Evolutionary conservation across 768 basidiomycete species (phyloP), one percentile per base, ranked within the genome.

Genomic region (Trametes cubensis): DNA sequence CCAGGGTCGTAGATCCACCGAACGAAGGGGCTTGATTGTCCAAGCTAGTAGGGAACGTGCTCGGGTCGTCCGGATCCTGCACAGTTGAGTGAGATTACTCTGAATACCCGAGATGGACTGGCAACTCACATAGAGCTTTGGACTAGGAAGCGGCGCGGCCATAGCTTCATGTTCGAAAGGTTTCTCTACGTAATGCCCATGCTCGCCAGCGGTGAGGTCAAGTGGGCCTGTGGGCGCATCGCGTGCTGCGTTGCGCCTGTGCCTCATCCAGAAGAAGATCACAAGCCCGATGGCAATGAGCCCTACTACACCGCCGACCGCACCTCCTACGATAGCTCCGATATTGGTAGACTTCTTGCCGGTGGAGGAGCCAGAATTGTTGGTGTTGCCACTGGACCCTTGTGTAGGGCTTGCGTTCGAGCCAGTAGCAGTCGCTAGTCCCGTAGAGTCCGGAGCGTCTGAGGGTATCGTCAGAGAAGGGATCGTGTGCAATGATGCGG

Each of bases 31-130:
- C 42, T 4, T 45, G 42, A 28, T 21, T n/a, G 38, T 52, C 61
- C n/a, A 17, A 15, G 40, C 7, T 38, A 7, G 13, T 38, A 6
- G 62, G 62, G 62, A 64, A 64, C 1, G 62, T 64, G 25, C 23
- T 64, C 38, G 62, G 62, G 48, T 64, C 62, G 26, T 64, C 55
- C 11, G 62, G 62, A 34, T 64, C 54, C 62, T 64, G 18, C 4
- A 15, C 10, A 21, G n/a, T 6, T 15, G 23, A 2, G 38, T 45
- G 10, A 63, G 18, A 10, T 20, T 4, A 2, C 21, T 30, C 8
- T 3, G 23, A 14, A 20, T 26, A 21, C 4, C 5, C 23, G 18
- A 7, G 20, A 18, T 7, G 4, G 14, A 5, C 10, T 11, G 8
- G 26, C 13, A 6, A 26, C 62, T 55, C 45, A 64, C 62, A 23